phyloP scores from a whole-genome alignment of 2,329 filamentous ascomycete species.

The Pseudogymnoascus sp. region DNA sequence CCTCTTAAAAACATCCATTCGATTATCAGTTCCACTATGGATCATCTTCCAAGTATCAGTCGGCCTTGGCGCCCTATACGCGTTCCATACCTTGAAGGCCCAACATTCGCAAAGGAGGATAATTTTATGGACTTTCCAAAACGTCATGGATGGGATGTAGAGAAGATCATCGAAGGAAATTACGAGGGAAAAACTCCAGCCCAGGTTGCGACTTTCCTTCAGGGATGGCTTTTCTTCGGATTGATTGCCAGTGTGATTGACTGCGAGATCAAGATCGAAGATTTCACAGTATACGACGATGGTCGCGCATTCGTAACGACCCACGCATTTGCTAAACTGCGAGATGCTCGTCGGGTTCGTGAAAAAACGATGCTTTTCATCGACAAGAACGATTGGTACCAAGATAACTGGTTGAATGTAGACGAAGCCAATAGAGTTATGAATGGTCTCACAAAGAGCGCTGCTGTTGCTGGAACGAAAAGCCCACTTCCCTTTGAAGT shows the following conservation, averaged over 20 bases:
- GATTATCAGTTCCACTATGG: background rate
- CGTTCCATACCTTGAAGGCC: slow-evolving; percentile 9
- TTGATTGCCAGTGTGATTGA: slow-evolving; percentile 11
- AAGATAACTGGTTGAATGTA: too few species aligned
- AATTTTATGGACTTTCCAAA: slow-evolving; percentile 10
- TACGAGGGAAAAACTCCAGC: slow-evolving; percentile 2
- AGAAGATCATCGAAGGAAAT: slow-evolving; percentile 11
- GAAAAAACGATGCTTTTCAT: too few species aligned
- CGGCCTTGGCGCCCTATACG: slow-evolving; percentile 11
- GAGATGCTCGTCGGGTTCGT: too few species aligned
- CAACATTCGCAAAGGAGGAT: too few species aligned
- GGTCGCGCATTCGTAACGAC: too few species aligned
- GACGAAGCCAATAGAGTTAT: too few species aligned
- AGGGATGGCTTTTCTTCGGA: slow-evolving; percentile 15
- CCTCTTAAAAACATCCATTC: too few species aligned
- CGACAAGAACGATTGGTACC: too few species aligned
- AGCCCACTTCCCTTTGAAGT: too few species aligned
- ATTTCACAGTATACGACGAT: background rate
- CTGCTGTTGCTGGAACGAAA: too few species aligned
- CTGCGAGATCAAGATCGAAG: background rate
- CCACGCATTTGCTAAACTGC: too few species aligned
- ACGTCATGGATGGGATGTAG: slow-evolving; percentile 11
- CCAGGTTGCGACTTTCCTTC: slow-evolving; percentile 10
- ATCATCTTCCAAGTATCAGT: slow-evolving; percentile 13
- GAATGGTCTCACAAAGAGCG: too few species aligned